Evolutionary conservation across 805 yeast genomes (phyloP).

Genomic region (Kuraishia ogatae): DNA sequence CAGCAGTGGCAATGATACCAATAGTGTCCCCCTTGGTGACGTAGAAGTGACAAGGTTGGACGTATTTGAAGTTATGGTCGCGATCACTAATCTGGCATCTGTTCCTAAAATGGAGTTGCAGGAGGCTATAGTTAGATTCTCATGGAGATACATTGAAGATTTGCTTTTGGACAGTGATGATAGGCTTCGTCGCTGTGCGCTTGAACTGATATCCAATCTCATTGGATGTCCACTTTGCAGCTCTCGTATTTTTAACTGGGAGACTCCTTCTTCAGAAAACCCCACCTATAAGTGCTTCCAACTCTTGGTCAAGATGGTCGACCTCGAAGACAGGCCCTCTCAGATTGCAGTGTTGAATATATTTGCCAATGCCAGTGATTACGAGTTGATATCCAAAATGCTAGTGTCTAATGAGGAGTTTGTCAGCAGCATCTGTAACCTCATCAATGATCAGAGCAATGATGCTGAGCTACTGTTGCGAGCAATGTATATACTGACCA

Average conservation of each 20-base stretch:
- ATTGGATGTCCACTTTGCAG: conserved; percentile 27
- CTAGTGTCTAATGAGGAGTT: conserved; percentile 13
- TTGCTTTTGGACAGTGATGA: conserved; percentile 25
- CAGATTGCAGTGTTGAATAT: conserved; percentile 25
- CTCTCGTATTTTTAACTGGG: conserved; percentile 53
- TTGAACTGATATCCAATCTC: conserved; percentile 43
- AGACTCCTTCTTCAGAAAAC: conserved; percentile 17
- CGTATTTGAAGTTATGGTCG: conserved; percentile 34
- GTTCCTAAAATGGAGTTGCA: conserved; percentile 25
- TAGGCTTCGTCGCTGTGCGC: conserved; percentile 31
- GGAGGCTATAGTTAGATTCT: conserved; percentile 24
- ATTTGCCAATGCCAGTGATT: conserved; percentile 21
- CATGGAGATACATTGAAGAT: conserved; percentile 27
- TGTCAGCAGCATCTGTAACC: conserved; percentile 7
- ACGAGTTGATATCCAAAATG: conserved; percentile 14
- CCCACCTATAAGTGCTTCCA: conserved; percentile 30
- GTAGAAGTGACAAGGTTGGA: conserved; percentile 27
- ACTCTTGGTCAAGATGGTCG: conserved; percentile 29
- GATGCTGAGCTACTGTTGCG: conserved; percentile 16
- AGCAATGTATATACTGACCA: conserved; percentile 13
- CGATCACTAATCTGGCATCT: conserved; percentile 43
- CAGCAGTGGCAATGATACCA: conserved; percentile 9
- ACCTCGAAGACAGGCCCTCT: conserved; percentile 28
- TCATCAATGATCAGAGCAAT: conserved; percentile 9
- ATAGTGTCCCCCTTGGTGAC: conserved; percentile 9